Conservation (phyloP, 1,139 yeast species). For the Protomyces macrosporus region DNA sequence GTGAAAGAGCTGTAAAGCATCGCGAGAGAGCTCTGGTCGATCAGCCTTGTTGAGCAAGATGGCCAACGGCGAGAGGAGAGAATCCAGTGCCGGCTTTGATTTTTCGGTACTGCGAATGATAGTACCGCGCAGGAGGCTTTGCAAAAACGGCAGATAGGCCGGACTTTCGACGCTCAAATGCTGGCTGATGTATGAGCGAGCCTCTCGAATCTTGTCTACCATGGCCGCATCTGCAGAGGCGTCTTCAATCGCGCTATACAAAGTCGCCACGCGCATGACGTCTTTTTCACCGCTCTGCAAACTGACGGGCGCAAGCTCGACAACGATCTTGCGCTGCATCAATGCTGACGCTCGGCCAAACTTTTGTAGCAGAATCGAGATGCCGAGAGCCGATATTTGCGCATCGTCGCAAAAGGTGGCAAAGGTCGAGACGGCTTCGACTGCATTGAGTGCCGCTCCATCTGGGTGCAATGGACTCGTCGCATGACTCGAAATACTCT, state of each 20-base stretch:
- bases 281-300: constrained; percentile 14
- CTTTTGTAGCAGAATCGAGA: constrained; percentile 11
- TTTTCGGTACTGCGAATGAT: background rate
- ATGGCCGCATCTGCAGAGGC: background rate
- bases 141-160: background rate
- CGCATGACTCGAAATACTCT: background rate
- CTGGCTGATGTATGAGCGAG: background rate
- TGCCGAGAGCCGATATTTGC: constrained; percentile 1
- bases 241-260: background rate
- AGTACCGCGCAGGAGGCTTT: constrained; percentile 1
- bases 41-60: background rate
- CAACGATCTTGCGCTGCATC: constrained; percentile 2
- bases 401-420: constrained; percentile 4
- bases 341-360: background rate
- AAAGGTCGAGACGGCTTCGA: constrained; percentile 8
- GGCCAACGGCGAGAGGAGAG: constrained; percentile 2
- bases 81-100: background rate
- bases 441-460: constrained; percentile 3
- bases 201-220: background rate
- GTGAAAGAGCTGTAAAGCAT: constrained; percentile 49
- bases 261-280: background rate
- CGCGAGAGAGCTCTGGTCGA: background rate
- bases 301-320: constrained; percentile 3
- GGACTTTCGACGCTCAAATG: background rate
- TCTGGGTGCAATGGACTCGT: background rate